Conservation (phyloP, 2,329 filamentous ascomycete genomes). For the Blastomyces parvus region DNA sequence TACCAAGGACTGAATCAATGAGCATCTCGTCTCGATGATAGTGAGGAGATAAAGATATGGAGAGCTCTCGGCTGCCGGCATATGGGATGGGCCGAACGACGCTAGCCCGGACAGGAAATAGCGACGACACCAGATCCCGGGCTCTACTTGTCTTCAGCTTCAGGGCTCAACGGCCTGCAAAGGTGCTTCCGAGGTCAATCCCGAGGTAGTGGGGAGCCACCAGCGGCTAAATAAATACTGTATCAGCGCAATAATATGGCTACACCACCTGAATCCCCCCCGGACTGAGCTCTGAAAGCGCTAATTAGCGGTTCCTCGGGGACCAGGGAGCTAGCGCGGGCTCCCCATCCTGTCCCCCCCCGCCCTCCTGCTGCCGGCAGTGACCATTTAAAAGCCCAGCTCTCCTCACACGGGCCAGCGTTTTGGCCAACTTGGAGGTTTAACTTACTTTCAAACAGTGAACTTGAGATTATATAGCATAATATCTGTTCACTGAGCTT, state of each 20-base stretch:
- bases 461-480: conserved; percentile 21
- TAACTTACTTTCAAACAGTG: background rate
- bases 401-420: background rate
- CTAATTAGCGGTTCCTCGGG: background rate
- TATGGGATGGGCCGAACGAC: background rate
- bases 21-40: background rate
- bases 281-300: background rate
- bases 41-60: background rate
- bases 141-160: background rate
- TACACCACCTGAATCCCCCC: background rate
- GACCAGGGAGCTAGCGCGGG: background rate
- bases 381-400: background rate
- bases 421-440: background rate
- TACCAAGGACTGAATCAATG: background rate
- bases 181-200: background rate
- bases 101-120: background rate
- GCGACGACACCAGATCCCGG: background rate
- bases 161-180: background rate
- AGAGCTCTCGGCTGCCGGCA: background rate
- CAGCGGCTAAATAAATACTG: background rate
- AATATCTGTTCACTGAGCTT: conserved; percentile 8
- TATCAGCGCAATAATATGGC: background rate
- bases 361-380: background rate
- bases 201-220: background rate
- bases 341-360: background rate